Base-by-base conservation (phyloP, 768 basidiomycete genomes). In the Lyophyllum atratum region DNA sequence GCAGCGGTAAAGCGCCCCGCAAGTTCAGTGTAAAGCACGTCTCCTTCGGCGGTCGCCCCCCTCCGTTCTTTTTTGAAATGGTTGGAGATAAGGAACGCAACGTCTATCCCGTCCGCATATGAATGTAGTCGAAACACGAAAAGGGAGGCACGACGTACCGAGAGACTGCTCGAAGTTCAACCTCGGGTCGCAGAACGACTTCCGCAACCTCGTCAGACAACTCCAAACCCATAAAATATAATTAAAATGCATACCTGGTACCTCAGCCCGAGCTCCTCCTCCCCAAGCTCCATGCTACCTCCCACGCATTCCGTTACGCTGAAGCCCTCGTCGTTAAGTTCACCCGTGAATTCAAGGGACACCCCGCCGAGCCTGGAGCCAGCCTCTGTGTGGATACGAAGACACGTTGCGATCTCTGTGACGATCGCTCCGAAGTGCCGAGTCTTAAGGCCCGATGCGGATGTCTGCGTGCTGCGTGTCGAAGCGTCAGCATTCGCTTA, bases 271-370 rank as follows among this genome's bases (percentile, higher is more conserved):
- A 99, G 80, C 70, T 97, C 81, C 61, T 95, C 90, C 69, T 98
- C 96, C 45, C 80, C 83, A 34, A 98, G 76, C 67, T 92, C 89
- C 95, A 98, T 98, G 62, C 93, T 96, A 1, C 96, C 97, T 4
- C 97, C 97, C 10, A 95, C 77, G 67, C 95, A 98, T 71, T 98
- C 97, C 0, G 97, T 99, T 42, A 99, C 97, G 60, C 91, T 91
- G 72, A 89, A 93, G 6, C 96, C 94, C 55, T 97, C 88, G 11
- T 92, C 87, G 59, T 90, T 89, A 50, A 96, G 77, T 71, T 96
- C 93, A 19, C 95, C 93, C 2, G 96, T 95, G 70, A 97, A 87
- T 71, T 96, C 95, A 21, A 97, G 82, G 66, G 91, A 92, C 15
- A 96, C 89, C 1, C 87, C 89, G 6, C 89, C 89, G 0, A 98